phyloP scores from a whole-genome alignment of 495 filamentous ascomycete genomes.

The Hyaloscypha bicolor region DNA sequence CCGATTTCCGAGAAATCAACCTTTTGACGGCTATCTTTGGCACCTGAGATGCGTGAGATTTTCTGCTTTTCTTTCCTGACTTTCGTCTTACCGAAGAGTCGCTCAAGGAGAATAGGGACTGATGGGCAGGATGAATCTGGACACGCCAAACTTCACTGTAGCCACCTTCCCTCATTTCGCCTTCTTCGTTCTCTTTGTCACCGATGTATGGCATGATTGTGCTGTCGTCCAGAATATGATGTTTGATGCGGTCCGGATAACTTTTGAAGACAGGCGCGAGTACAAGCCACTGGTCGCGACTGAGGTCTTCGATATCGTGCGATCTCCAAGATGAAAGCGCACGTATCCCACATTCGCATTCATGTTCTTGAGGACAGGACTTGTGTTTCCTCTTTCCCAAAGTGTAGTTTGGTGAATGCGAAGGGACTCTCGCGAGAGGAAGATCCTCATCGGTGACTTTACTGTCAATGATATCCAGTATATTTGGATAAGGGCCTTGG shows the following conservation, averaged over 20 bases:
- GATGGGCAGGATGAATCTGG: slow-evolving; percentile 6
- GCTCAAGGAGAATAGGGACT: neutral
- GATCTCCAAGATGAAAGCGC: slow-evolving; percentile 2
- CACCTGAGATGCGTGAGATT: neutral
- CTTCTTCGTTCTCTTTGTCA: neutral
- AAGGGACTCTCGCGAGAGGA: neutral
- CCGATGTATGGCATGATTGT: neutral
- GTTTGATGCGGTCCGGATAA: neutral
- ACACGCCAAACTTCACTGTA: slow-evolving; percentile 11
- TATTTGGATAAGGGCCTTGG: neutral
- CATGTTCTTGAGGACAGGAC: neutral
- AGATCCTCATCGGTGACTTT: slow-evolving; percentile 8
- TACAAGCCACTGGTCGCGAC: slow-evolving; percentile 1
- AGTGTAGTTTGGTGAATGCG: neutral
- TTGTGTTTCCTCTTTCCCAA: neutral
- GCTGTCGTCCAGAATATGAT: neutral
- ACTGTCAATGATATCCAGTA: neutral
- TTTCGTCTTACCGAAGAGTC: neutral
- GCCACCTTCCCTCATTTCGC: neutral
- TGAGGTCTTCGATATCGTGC: neutral
- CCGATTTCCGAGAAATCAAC: neutral
- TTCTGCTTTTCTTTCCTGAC: neutral
- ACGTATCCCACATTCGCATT: neutral
- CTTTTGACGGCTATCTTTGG: neutral
- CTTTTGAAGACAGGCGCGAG: slow-evolving; percentile 11